These are phyloP conservation scores for Paramyrothecium roridum DNA, from an alignment of 2,329 filamentous ascomycete species.

Conservation along the genomic window DNA sequence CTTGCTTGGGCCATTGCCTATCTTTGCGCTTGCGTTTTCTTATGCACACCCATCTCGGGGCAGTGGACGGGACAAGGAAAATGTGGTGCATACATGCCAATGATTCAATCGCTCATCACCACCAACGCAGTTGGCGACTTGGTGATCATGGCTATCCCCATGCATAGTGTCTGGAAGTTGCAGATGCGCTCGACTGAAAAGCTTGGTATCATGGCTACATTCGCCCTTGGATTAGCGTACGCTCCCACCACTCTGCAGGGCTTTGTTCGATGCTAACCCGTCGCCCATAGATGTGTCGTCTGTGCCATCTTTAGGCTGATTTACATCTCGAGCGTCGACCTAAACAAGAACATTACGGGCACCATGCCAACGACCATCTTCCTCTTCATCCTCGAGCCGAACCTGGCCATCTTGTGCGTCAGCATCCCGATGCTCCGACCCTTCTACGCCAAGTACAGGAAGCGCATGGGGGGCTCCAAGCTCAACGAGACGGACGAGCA, in stretches of 20 bases:
- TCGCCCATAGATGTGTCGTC: slow-evolving; percentile 25
- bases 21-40: slow-evolving; percentile 37
- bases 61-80: slow-evolving; percentile 33
- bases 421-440: slow-evolving; percentile 38
- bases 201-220: slow-evolving; percentile 31
- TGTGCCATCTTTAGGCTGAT: slow-evolving; percentile 34
- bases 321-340: slow-evolving; percentile 32
- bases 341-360: slow-evolving; percentile 30
- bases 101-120: slow-evolving; percentile 32
- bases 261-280: no score
- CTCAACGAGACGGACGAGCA: slow-evolving; percentile 19
- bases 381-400: slow-evolving; percentile 35
- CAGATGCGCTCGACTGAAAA: slow-evolving; percentile 32
- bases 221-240: slow-evolving; percentile 32
- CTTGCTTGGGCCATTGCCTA: slow-evolving; percentile 39
- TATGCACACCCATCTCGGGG: slow-evolving; percentile 41
- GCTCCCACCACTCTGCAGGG: neutral
- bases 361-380: slow-evolving; percentile 37
- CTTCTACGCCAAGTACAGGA: slow-evolving; percentile 27
- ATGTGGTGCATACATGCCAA: slow-evolving; percentile 30
- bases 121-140: slow-evolving; percentile 35
- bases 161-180: slow-evolving; percentile 33
- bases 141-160: slow-evolving; percentile 32
- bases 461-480: slow-evolving; percentile 25
- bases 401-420: slow-evolving; percentile 36